These are phyloP conservation scores for Kodamaea leandrae DNA, from an alignment of 805 yeast species.

Conservation along the genomic window DNA sequence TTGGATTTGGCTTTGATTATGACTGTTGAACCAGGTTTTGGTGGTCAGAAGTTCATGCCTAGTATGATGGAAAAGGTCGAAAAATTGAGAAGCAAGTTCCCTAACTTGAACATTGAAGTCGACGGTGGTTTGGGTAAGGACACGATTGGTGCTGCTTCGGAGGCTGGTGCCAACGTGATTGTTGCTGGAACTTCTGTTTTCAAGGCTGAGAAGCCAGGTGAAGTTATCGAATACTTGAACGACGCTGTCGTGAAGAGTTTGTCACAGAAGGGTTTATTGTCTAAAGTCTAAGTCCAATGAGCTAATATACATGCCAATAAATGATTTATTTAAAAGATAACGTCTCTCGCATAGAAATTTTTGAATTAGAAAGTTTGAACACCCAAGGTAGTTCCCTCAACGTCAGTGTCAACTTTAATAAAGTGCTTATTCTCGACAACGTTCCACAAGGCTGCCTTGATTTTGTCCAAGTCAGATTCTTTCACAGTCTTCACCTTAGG, in stretches of 20 bases:
- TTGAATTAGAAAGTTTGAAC: slow-evolving; percentile 57
- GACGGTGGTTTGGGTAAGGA: slow-evolving; percentile 94
- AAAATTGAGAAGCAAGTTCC: slow-evolving; percentile 66
- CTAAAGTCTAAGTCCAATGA: slow-evolving; percentile 5
- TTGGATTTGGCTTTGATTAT: slow-evolving; percentile 94
- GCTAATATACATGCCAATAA: slow-evolving; percentile 2
- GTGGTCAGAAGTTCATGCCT: slow-evolving; percentile 94
- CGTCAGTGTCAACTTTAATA: slow-evolving; percentile 43
- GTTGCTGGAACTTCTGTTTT: slow-evolving; percentile 97
- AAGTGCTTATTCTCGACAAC: slow-evolving; percentile 60
- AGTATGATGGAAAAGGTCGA: slow-evolving; percentile 96
- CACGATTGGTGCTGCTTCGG: slow-evolving; percentile 84
- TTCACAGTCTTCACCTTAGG: slow-evolving; percentile 21
- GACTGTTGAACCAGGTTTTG: slow-evolving; percentile 99
- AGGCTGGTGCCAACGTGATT: slow-evolving; percentile 96
- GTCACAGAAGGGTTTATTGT: slow-evolving; percentile 14
- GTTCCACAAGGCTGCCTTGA: slow-evolving; percentile 69
- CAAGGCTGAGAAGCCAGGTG: slow-evolving; percentile 75
- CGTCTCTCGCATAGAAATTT: slow-evolving; percentile 1
- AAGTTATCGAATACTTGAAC: slow-evolving; percentile 69
- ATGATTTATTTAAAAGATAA: neutral
- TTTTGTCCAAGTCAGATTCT: slow-evolving; percentile 39
- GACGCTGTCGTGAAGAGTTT: slow-evolving; percentile 54
- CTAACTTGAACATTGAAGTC: slow-evolving; percentile 84
- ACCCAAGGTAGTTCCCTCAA: slow-evolving; percentile 85